Evolutionary conservation across 2,329 filamentous ascomycete genomes (phyloP), one percentile per base, ranked within the genome.

Genomic region (Hymenoscyphus occultus): DNA sequence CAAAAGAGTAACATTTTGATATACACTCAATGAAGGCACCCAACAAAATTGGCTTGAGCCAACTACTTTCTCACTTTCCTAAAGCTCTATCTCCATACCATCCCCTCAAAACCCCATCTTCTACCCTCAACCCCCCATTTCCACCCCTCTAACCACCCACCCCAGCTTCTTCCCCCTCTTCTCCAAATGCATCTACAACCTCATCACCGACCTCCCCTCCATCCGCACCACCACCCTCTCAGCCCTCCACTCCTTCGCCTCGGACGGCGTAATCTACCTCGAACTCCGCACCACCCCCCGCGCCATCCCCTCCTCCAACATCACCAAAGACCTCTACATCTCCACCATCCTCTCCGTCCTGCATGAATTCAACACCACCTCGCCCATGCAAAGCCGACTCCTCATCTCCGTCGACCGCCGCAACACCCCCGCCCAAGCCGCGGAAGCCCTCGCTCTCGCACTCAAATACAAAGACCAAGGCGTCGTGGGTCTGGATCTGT

Each of bases 221-320:
- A 78, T 92, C 59, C 79, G 78, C 51, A 82, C 85, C 71, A 86
- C 90, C 32, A 92, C 90, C 0, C 79, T 77, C 54, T 82, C 84
- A 5, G 90, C 93, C 56, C 81, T 92, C 6, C 67, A 78, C 22
- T 83, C 87, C 71, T 96, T 95, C 72, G 80, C 84, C 60, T 75
- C 76, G 32, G 91, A 95, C 73, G 90, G 90, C 42, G 88, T 94
- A 16, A 82, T 85, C 64, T 94, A 95, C 74, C 82, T 93, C 13
- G 92, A 96, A 75, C 83, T 95, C 31, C 86, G 92, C 56, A 94
- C 91, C 0, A 95, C 91, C 1, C 92, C 92, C 0, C 85, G 92
- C 62, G 81, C 83, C 1, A 84, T 89, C 40, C 80, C 82, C 2
- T 74, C 77, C 0, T 78, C 80, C 5, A 77, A 77, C 14, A 84